Evolutionary conservation across 257 asterid genomes (phyloP), one percentile per base, ranked within the genome.

Genomic region (Salvia miltiorrhiza): DNA sequence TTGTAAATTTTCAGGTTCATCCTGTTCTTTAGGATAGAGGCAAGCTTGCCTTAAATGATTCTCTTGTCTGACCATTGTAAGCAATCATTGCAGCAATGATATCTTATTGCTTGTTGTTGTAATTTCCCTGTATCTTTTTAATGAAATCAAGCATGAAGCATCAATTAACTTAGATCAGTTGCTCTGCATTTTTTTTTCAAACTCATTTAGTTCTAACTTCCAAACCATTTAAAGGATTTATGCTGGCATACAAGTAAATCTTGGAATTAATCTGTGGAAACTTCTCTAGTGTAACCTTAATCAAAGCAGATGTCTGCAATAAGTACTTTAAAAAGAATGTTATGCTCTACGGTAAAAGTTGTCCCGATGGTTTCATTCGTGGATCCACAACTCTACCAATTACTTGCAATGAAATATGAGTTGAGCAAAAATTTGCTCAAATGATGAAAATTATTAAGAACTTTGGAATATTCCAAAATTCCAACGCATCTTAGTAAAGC

Each of bases 1-100:
- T 69, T 54, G 84, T 84, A 79, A 63, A 79, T 79, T 73, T 65
- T 77, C 83, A 76, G 84, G 79, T 83, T 78, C 77, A 55, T 57
- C 75, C 32, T 8, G 77, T 67, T 70, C 39, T 21, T 65, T 80
- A 78, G 83, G 58, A 43, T 77, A 78, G 82, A 76, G 62, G 69
- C 76, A 80, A 61, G 68, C 60, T 79, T 64, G 72, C 63, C 57
- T 68, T 63, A 69, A 37, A n/a, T 77, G 64, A 19, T 44, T 55
- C 70, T 59, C 45, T n/a, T 44, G 30, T 72, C 58, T 68, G 45
- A 49, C 61, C 72, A 76, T 58, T 74, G 84, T 71, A 80, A 73
- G 76, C 87, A 50, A 23, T 77, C 63, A 66, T 54, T 69, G 80
- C 76, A 67, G 78, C 81, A 75, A 39, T 75, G 49, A 71, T 52